phyloP scores from a whole-genome alignment of 2,329 filamentous ascomycete species.

The Claviceps purpurea region DNA sequence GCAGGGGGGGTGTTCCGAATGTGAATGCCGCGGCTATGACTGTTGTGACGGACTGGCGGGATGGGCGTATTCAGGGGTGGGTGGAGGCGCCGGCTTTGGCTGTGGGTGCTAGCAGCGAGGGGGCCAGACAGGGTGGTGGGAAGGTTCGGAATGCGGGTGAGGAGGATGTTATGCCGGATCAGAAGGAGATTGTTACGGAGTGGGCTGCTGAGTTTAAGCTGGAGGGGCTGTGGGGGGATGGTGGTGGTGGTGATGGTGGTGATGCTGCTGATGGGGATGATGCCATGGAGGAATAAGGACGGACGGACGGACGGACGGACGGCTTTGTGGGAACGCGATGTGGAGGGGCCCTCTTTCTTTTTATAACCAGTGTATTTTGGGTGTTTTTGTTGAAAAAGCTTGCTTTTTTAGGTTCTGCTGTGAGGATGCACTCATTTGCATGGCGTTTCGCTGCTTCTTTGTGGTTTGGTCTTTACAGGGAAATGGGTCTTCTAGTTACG shows the following conservation, averaged over 20 bases:
- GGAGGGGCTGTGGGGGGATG: constrained; percentile 80
- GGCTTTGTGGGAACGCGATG: neutral
- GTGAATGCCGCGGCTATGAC: constrained; percentile 76
- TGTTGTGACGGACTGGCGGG: constrained; percentile 92
- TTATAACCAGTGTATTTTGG: neutral
- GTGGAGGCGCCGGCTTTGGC: constrained; percentile 59
- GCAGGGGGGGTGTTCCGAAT: constrained; percentile 83
- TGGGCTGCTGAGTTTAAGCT: constrained; percentile 94
- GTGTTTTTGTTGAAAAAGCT: neutral
- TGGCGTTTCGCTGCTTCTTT: neutral
- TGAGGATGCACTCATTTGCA: neutral
- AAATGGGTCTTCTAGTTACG: no score
- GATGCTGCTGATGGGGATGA: constrained; percentile 21
- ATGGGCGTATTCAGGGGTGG: constrained; percentile 91
- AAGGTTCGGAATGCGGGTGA: constrained; percentile 25
- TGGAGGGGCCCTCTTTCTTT: neutral
- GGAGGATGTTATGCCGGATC: constrained; percentile 41
- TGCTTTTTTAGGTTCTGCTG: neutral
- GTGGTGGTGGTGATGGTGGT: constrained; percentile 19
- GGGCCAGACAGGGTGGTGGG: constrained; percentile 13
- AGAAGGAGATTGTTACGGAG: constrained; percentile 80
- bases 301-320: neutral
- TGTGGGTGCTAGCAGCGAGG: constrained; percentile 27
- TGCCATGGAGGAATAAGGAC: constrained; percentile 37
- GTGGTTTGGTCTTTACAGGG: neutral